Conservation (phyloP, 2,329 filamentous ascomycete species). For the Mycocentrospora acerina region DNA sequence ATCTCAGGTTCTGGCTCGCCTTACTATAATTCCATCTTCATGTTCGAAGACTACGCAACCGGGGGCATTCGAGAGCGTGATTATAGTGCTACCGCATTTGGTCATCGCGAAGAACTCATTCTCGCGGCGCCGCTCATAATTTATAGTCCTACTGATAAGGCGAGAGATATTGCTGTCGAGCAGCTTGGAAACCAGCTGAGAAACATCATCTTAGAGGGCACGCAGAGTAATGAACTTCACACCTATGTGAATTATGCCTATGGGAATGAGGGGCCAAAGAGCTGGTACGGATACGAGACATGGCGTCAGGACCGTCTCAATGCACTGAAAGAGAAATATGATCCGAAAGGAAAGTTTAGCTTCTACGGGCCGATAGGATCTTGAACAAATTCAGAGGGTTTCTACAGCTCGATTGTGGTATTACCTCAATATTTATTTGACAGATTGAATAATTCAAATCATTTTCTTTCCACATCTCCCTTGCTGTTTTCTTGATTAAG, state of each 20-base stretch:
- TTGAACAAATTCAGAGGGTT: too few relatives aligned
- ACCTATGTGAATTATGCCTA: slow-evolving; percentile 41
- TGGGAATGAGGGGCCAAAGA: slow-evolving; percentile 30
- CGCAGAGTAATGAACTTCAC: slow-evolving; percentile 20
- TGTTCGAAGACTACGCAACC: slow-evolving; percentile 59
- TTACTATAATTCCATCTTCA: slow-evolving; percentile 48
- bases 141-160: slow-evolving; percentile 11
- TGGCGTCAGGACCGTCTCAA: slow-evolving; percentile 35
- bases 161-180: slow-evolving; percentile 11
- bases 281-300: slow-evolving; percentile 35
- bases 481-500: too few relatives aligned
- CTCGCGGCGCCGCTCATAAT: slow-evolving; percentile 24
- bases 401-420: too few relatives aligned
- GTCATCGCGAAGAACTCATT: slow-evolving; percentile 45
- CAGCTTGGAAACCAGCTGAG: slow-evolving; percentile 18
- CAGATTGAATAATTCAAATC: too few relatives aligned
- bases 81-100: slow-evolving; percentile 46
- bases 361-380: slow-evolving; percentile 33
- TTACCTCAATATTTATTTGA: too few relatives aligned
- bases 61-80: slow-evolving; percentile 47
- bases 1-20: slow-evolving; percentile 29
- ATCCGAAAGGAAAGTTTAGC: slow-evolving; percentile 32
- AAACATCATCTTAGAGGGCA: slow-evolving; percentile 20
- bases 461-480: too few relatives aligned
- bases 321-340: slow-evolving; percentile 36